Base-by-base conservation (phyloP, 2,329 filamentous ascomycete species). In the Sclerotinia glacialis region DNA sequence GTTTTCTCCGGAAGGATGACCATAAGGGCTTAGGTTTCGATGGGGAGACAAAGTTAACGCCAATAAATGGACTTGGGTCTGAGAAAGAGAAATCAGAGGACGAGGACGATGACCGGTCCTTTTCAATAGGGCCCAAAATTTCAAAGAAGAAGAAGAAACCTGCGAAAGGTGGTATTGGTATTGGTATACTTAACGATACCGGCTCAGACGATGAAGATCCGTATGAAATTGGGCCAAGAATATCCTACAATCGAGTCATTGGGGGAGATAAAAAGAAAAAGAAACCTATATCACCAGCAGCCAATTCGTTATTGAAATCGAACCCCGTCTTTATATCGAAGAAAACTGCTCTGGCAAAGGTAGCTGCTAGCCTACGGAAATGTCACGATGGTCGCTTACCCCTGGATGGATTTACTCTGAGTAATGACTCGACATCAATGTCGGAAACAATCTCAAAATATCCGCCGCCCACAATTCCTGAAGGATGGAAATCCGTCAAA, bases 121-220 rank as follows among this genome's bases (percentile, higher is more conserved):
- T 68, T 64, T 53, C 70, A 28, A 26, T 73, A 18, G 70, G 64
- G 14, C 69, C 73, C 5, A 70, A 69, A 37, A 67, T 67, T 31
- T 50, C 63, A 2, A 31, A 62, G 18, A 85, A 86, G 66, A 89
- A 88, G 74, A 78, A 77, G 73, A 80, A 81, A 67, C 79, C 75
- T 67, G 76, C 73, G 1, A 83, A 83, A 63, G 86, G 89, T 3
- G 92, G 90, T 0, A 92, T 98, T 70, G 94, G 94, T 0, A 89
- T 97, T 18, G 94, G 94, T 0, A 83, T 97, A 1, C 79, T 98
- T 55, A 97, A 98, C 73, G 94, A 97, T 71, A 95, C 89, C 26
- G 93, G 93, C 14, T 97, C 94, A 5, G 95, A 98, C 71, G 93
- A 97, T 55, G 95, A 98, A 73, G 93, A 97, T 74, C 91, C 92